Evolutionary conservation across 805 yeast species (phyloP).

Genomic region (Brettanomyces nanus): DNA sequence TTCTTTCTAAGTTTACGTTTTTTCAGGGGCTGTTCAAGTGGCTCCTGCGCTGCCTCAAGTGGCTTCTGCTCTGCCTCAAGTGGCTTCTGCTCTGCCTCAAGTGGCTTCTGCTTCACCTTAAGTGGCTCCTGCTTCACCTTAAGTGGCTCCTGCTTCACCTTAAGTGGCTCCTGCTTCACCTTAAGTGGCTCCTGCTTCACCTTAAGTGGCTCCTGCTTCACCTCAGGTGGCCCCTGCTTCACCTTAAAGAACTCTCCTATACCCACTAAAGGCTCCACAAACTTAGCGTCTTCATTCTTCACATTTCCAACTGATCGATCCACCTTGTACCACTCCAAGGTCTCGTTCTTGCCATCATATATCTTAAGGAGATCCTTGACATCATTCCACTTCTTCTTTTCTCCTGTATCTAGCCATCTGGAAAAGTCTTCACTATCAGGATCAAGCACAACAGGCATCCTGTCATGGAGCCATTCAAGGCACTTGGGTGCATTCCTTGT

Average conservation of each 20-base stretch:
- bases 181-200: not conserved
- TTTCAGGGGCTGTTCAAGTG: too few species aligned
- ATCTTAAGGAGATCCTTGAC: conserved; percentile 34
- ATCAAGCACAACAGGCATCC: conserved; percentile 69
- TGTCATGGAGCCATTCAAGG: conserved; percentile 58
- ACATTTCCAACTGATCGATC: conserved; percentile 57
- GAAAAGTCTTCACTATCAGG: conserved; percentile 53
- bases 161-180: not conserved
- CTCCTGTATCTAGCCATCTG: conserved; percentile 49
- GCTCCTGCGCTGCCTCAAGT: too few species aligned
- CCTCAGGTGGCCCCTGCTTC: too few species aligned
- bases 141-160: not conserved
- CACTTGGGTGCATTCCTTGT: conserved; percentile 64
- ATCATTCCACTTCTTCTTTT: conserved; percentile 29
- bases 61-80: too few species aligned
- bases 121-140: not conserved
- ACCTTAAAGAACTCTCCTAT: too few species aligned
- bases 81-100: too few species aligned
- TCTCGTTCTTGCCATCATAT: conserved; percentile 20
- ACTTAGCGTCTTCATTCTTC: conserved; percentile 34
- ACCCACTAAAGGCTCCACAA: too few species aligned
- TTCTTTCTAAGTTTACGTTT: too few species aligned
- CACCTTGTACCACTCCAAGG: conserved; percentile 50
- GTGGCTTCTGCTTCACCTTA: too few species aligned
- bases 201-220: not conserved